phyloP scores from a whole-genome alignment of 768 basidiomycete genomes.

The Macrolepiota fuliginosa region DNA sequence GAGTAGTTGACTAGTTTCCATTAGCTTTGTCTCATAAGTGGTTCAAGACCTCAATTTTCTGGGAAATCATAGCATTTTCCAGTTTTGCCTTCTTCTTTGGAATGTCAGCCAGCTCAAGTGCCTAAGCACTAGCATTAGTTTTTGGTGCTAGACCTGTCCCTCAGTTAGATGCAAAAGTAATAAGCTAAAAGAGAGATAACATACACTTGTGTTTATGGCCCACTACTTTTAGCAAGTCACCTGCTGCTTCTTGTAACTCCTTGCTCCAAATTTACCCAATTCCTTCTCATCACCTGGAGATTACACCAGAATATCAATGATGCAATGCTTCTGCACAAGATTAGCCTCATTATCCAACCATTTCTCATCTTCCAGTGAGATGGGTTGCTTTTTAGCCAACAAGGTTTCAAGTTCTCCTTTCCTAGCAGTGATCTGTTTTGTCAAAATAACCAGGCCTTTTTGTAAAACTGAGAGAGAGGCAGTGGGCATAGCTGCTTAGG shows the following conservation, averaged over 20 bases:
- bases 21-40: not conserved
- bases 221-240: constrained; percentile 3
- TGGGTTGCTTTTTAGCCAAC: not conserved
- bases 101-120: not conserved
- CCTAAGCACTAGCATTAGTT: not conserved
- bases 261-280: not conserved
- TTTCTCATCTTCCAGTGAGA: constrained; percentile 1
- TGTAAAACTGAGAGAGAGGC: too few species aligned
- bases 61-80: not conserved
- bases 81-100: not conserved
- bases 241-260: constrained; percentile 8
- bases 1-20: not conserved
- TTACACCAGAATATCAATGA: not conserved
- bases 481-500: too few species aligned
- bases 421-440: too few species aligned
- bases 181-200: not conserved
- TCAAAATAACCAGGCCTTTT: too few species aligned
- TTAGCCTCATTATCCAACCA: constrained; percentile 13
- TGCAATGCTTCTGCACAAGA: constrained; percentile 1
- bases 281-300: not conserved
- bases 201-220: constrained; percentile 5
- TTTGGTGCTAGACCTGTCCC: not conserved
- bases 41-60: not conserved
- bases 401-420: not conserved
- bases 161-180: too few species aligned